These are phyloP conservation scores for Hirschfeldia incana DNA, from an alignment of 345 rosid genomes.

Conservation along the genomic window DNA sequence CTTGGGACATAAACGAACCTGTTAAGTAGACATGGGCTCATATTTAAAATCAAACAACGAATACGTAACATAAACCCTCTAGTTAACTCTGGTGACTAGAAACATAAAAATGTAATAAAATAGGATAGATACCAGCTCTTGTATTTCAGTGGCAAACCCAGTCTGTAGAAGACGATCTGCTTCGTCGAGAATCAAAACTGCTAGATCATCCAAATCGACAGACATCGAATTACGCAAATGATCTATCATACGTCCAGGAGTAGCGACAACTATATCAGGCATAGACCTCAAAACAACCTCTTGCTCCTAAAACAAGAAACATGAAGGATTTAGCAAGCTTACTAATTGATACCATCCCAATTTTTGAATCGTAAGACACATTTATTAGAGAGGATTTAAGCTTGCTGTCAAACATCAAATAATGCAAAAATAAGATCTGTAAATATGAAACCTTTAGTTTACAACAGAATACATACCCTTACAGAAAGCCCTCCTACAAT, in stretches of 20 bases:
- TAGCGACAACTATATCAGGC: constrained; percentile 98
- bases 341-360: neutral
- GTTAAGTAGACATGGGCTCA: constrained; percentile 29
- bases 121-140: constrained; percentile 67
- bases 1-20: constrained; percentile 91
- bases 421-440: neutral
- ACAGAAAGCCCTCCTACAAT: constrained; percentile 92
- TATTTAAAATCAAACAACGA: constrained; percentile 1
- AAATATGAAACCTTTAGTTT: neutral
- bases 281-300: constrained; percentile 81
- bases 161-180: constrained; percentile 98
- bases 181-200: constrained; percentile 91
- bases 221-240: constrained; percentile 96
- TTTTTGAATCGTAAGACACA: neutral
- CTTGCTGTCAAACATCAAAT: neutral
- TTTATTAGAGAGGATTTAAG: neutral
- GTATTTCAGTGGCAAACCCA: constrained; percentile 92
- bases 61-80: neutral
- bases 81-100: neutral
- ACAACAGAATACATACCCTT: constrained; percentile 54
- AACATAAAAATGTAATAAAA: constrained; percentile 3
- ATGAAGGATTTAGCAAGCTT: constrained; percentile 17
- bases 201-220: constrained; percentile 87
- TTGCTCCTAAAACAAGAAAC: constrained; percentile 60
- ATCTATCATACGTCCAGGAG: constrained; percentile 98